Percentiles rank a stretch among this genome's conserved stretches.
Conservation (phyloP, 2,329 filamentous ascomycete genomes). For the Lasiodiplodia gonubiensis region DNA sequence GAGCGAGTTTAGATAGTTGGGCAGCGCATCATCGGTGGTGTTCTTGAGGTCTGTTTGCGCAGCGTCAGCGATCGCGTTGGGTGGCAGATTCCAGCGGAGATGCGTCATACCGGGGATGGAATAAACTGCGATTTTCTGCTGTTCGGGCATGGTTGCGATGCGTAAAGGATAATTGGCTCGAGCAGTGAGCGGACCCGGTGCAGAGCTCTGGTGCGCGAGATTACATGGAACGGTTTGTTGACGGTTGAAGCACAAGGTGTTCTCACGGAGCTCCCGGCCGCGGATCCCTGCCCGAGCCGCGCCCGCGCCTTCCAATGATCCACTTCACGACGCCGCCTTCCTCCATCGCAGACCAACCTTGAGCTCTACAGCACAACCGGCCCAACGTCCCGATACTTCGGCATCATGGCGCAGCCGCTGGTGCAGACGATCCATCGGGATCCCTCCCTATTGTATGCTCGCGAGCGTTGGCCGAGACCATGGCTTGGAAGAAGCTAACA, state of each 20-base stretch:
- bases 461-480: slow-evolving; percentile 21
- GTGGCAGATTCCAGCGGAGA: background rate
- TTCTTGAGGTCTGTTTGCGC: slow-evolving; percentile 83
- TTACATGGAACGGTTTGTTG: slow-evolving; percentile 14
- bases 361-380: background rate
- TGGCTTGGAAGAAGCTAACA: slow-evolving; percentile 27
- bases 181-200: slow-evolving; percentile 22
- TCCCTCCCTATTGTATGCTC: slow-evolving; percentile 90
- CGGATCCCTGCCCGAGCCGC: slow-evolving; percentile 38
- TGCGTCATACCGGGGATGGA: slow-evolving; percentile 64
- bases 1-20: slow-evolving; percentile 89
- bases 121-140: slow-evolving; percentile 66
- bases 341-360: slow-evolving; percentile 10
- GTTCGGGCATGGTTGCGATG: slow-evolving; percentile 41
- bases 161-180: background rate
- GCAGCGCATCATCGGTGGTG: slow-evolving; percentile 91
- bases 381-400: slow-evolving; percentile 2
- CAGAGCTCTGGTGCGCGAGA: slow-evolving; percentile 6
- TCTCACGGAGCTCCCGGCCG: slow-evolving; percentile 39
- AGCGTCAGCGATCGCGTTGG: slow-evolving; percentile 21
- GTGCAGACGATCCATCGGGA: slow-evolving; percentile 97
- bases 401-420: slow-evolving; percentile 78
- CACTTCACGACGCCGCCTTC: slow-evolving; percentile 20
- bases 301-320: slow-evolving; percentile 8
- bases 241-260: slow-evolving; percentile 43